Conservation (phyloP, 192 early-diverging fungal genomes). For the Backusella liffmaniae region DNA sequence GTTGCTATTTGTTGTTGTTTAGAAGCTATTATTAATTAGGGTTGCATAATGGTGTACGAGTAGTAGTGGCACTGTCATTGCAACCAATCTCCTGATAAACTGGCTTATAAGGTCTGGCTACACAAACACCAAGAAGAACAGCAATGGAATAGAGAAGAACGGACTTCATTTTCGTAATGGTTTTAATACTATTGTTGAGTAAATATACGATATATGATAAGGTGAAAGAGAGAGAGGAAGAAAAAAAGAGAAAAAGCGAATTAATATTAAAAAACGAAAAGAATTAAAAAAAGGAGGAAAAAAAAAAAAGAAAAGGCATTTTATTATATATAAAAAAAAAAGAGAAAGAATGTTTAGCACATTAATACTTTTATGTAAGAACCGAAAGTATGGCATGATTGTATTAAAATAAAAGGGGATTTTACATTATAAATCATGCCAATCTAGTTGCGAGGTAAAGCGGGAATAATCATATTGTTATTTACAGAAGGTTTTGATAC, state of each 20-base stretch:
- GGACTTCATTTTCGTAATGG: neutral
- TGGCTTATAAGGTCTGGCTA: neutral
- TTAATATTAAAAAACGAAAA: neutral
- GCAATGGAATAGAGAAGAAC: neutral
- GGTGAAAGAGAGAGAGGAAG: neutral
- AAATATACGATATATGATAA: neutral
- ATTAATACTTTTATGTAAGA: conserved; percentile 1
- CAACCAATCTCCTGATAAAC: conserved; percentile 6
- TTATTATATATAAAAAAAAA: neutral
- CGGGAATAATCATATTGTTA: conserved; percentile 24
- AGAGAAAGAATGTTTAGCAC: neutral
- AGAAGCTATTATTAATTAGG: neutral
- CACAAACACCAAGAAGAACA: neutral
- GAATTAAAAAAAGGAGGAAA: neutral
- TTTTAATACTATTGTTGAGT: neutral
- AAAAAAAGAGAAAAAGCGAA: neutral
- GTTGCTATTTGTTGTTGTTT: neutral
- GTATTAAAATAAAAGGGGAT: neutral
- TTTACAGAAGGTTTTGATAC: conserved; percentile 14
- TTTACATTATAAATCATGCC: neutral
- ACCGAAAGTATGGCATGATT: conserved; percentile 9
- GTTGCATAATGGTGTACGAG: conserved; percentile 4
- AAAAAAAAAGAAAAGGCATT: neutral
- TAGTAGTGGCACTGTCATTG: neutral
- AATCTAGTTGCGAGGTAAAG: conserved; percentile 12